These are phyloP conservation scores for Chrysanthemum seticuspe DNA, from an alignment of 129 eudicot species.

Conservation along the genomic window DNA sequence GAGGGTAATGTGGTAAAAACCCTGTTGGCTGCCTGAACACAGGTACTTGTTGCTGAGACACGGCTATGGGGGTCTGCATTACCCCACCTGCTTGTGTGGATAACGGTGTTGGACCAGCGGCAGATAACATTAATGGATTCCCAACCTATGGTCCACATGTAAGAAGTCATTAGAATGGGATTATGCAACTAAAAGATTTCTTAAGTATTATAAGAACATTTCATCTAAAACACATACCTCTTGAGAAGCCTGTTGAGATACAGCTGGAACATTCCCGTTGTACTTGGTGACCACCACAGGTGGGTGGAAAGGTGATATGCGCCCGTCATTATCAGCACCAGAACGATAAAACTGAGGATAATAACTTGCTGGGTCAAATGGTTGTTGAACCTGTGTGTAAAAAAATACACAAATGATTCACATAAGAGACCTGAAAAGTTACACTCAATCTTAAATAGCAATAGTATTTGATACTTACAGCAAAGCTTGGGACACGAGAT, in stretches of 20 bases:
- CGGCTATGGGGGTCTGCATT: constrained; percentile 68
- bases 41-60: constrained; percentile 74
- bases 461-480: constrained; percentile 49
- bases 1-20: constrained; percentile 74
- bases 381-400: constrained; percentile 68
- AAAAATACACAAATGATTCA: constrained; percentile 12
- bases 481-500: constrained; percentile 70
- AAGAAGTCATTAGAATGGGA: background rate
- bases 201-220: background rate
- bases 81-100: constrained; percentile 71
- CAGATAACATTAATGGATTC: constrained; percentile 42
- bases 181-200: background rate
- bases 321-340: constrained; percentile 63
- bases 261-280: constrained; percentile 54
- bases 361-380: constrained; percentile 70
- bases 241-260: constrained; percentile 60
- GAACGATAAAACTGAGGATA: constrained; percentile 75
- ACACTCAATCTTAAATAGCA: background rate
- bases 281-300: constrained; percentile 40
- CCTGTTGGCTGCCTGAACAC: constrained; percentile 85
- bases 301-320: constrained; percentile 63
- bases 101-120: constrained; percentile 60
- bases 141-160: constrained; percentile 57
- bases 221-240: constrained; percentile 57
- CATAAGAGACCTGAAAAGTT: background rate